phyloP scores from a whole-genome alignment of 2,329 filamentous ascomycete species.

The Nigrospora sphaerica region DNA sequence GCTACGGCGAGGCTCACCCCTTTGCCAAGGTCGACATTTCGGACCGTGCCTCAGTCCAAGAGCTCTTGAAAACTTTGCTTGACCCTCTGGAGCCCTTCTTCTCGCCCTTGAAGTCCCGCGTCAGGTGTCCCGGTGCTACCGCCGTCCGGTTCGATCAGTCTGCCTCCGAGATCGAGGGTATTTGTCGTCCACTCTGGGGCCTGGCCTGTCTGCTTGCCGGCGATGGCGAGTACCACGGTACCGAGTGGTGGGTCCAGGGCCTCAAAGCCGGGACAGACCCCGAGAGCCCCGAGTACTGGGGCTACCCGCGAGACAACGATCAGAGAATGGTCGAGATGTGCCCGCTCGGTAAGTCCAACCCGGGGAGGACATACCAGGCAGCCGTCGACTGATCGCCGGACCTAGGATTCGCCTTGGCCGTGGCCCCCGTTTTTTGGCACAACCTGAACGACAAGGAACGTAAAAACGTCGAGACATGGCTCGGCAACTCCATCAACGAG shows the following conservation, averaged over 20 bases:
- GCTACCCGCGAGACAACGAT: constrained; percentile 66
- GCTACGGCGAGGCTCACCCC: constrained; percentile 46
- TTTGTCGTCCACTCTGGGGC: constrained; percentile 70
- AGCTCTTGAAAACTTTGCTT: constrained; percentile 55
- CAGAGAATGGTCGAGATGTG: constrained; percentile 85
- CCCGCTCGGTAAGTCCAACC: constrained; percentile 48
- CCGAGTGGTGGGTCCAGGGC: constrained; percentile 62
- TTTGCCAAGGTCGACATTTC: constrained; percentile 45
- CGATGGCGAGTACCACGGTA: constrained; percentile 55
- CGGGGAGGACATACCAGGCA: background rate
- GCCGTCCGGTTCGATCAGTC: constrained; percentile 72
- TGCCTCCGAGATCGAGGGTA: constrained; percentile 71
- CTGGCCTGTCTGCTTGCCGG: constrained; percentile 64
- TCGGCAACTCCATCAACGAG: constrained; percentile 69
- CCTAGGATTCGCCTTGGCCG: constrained; percentile 61
- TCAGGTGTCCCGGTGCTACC: constrained; percentile 61
- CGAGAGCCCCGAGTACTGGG: constrained; percentile 66
- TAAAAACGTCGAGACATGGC: constrained; percentile 61
- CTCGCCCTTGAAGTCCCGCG: constrained; percentile 56
- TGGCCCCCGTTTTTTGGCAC: constrained; percentile 61
- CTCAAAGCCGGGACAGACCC: constrained; percentile 66
- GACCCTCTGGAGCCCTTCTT: constrained; percentile 67
- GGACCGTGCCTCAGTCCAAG: constrained; percentile 49
- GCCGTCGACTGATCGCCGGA: background rate
- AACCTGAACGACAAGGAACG: constrained; percentile 55